A percentile compares a stretch with the other conserved stretches of the same genome.
Evolutionary conservation across 345 rosid species (phyloP).

Genomic region (Eucalyptus virginea): DNA sequence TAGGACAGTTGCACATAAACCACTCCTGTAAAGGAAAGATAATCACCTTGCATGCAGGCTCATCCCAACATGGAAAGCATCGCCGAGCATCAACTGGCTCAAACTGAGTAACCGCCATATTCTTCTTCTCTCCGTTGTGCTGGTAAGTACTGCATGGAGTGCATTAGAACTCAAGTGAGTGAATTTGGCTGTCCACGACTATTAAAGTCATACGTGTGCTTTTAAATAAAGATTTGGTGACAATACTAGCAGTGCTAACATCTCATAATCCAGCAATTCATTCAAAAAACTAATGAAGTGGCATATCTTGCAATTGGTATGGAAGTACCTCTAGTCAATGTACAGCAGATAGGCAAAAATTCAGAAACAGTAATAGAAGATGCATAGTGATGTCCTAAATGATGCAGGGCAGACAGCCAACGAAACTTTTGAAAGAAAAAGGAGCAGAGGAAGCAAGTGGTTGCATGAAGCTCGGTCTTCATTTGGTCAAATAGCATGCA

Average conservation of each 20-base stretch:
- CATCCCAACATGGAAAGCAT: constrained; percentile 99
- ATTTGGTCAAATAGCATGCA: neutral
- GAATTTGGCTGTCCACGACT: neutral
- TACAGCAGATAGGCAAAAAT: neutral
- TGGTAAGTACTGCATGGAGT: constrained; percentile 40
- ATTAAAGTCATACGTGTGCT: neutral
- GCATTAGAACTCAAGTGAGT: neutral
- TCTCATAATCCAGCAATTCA: neutral
- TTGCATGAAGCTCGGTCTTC: neutral
- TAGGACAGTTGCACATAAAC: neutral
- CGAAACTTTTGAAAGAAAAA: neutral
- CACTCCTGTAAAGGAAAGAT: neutral
- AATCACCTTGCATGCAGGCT: constrained; percentile 90
- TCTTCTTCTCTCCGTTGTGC: constrained; percentile 79
- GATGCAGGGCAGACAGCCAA: neutral
- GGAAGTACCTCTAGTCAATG: neutral
- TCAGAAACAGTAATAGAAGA: neutral
- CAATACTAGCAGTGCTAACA: neutral
- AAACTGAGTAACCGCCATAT: constrained; percentile 97
- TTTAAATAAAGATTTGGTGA: neutral
- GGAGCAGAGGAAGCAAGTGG: neutral
- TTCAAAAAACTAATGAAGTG: neutral
- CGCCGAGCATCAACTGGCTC: constrained; percentile 94
- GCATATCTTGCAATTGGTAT: neutral
- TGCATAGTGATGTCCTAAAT: neutral